These are phyloP conservation scores for Rhodosporidiobolus sp. DNA, from an alignment of 768 basidiomycete species.

Conservation along the genomic window DNA sequence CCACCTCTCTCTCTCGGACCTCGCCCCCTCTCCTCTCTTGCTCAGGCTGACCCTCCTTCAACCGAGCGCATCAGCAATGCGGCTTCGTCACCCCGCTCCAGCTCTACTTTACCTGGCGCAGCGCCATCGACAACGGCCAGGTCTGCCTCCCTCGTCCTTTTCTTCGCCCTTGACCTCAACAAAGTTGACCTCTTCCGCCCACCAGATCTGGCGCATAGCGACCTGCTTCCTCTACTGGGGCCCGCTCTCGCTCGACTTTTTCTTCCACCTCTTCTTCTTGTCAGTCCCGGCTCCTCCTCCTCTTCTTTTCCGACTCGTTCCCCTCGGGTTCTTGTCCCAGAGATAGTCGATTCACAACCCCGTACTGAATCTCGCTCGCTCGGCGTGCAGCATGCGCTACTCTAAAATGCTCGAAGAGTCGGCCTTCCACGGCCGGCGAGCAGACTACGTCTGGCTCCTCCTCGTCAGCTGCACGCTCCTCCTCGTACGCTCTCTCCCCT, in stretches of 20 bases:
- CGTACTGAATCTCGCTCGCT: not conserved
- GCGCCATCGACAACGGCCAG: slow-evolving; percentile 41
- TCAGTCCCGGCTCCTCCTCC: slow-evolving; percentile 52
- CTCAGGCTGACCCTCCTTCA: not conserved
- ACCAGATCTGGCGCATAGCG: slow-evolving; percentile 76
- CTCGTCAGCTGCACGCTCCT: slow-evolving; percentile 78
- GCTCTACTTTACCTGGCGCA: slow-evolving; percentile 44
- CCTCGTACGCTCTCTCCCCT: slow-evolving; percentile 59
- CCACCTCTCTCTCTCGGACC: too few relatives aligned
- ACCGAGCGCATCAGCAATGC: slow-evolving; percentile 43
- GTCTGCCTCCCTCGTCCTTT: slow-evolving; percentile 15
- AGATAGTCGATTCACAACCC: not conserved
- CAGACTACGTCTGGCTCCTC: slow-evolving; percentile 94
- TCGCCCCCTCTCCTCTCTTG: too few relatives aligned
- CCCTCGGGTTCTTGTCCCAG: not conserved
- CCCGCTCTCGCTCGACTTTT: slow-evolving; percentile 82
- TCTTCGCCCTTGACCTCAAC: not conserved
- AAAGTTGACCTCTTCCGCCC: not conserved
- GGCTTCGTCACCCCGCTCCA: slow-evolving; percentile 43
- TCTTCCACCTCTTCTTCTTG: slow-evolving; percentile 99
- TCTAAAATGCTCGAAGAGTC: slow-evolving; percentile 96
- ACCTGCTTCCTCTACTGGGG: slow-evolving; percentile 98
- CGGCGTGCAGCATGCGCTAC: slow-evolving; percentile 78
- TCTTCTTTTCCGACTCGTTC: too few relatives aligned
- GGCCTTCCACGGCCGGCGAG: slow-evolving; percentile 81